Conservation (phyloP, 192 early-diverging fungal genomes). For the Coemansia sp. region DNA sequence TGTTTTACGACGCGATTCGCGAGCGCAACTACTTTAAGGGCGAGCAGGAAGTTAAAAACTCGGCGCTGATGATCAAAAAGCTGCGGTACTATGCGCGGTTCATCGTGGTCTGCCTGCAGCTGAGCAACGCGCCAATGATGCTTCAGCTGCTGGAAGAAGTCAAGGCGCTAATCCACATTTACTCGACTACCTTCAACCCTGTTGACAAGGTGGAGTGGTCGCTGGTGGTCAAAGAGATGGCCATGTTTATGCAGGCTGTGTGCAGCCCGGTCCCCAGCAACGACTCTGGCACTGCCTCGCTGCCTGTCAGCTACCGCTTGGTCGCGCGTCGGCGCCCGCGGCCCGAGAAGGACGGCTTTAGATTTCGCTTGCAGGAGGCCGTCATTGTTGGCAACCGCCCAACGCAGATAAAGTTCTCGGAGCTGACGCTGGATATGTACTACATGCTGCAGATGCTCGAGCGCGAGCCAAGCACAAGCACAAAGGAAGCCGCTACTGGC, state of each 20-base stretch:
- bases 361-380: slow-evolving; percentile 82
- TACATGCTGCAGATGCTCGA: slow-evolving; percentile 93
- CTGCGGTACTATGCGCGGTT: slow-evolving; percentile 97
- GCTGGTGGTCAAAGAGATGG: slow-evolving; percentile 74
- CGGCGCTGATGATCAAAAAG: slow-evolving; percentile 95
- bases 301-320: slow-evolving; percentile 31
- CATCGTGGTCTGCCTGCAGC: slow-evolving; percentile 77
- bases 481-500: neutral
- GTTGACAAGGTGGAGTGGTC: slow-evolving; percentile 92
- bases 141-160: slow-evolving; percentile 85
- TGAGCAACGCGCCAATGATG: slow-evolving; percentile 81
- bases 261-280: slow-evolving; percentile 44
- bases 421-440: slow-evolving; percentile 96
- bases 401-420: slow-evolving; percentile 97
- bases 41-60: slow-evolving; percentile 89
- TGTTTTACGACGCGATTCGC: slow-evolving; percentile 96
- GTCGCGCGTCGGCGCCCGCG: slow-evolving; percentile 16
- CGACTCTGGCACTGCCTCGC: slow-evolving; percentile 16
- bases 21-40: slow-evolving; percentile 95
- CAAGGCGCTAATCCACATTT: slow-evolving; percentile 83
- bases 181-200: slow-evolving; percentile 83
- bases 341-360: slow-evolving; percentile 25
- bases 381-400: slow-evolving; percentile 96
- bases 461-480: slow-evolving; percentile 34
- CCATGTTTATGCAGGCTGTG: slow-evolving; percentile 81